Conservation (phyloP, 2,329 filamentous ascomycete genomes). For the Trichoderma atrobrunneum region DNA sequence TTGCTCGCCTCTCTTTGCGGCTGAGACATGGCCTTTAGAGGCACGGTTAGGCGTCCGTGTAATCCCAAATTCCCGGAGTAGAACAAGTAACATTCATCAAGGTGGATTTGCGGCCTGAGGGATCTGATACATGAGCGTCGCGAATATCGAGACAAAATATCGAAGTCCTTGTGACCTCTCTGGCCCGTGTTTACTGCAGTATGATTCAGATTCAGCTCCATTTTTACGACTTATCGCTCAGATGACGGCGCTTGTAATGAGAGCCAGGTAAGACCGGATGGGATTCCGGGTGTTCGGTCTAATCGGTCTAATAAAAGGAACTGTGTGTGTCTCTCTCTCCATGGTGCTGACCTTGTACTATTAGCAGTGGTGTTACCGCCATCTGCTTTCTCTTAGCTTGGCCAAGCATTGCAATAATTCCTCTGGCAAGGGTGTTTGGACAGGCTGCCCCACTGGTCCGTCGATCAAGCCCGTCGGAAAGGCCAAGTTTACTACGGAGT, state of each 20-base stretch:
- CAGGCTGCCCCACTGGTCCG: background rate
- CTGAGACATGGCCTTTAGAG: background rate
- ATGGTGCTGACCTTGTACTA: background rate
- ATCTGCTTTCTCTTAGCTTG: background rate
- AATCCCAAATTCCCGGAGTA: slow-evolving; percentile 5
- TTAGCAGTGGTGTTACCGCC: background rate
- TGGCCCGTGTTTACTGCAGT: background rate
- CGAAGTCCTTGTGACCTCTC: background rate
- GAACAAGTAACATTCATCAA: background rate
- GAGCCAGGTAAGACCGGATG: background rate
- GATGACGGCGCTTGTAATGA: background rate
- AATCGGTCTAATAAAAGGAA: background rate
- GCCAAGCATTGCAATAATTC: background rate
- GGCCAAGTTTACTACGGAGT: background rate
- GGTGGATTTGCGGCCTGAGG: background rate
- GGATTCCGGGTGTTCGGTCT: background rate
- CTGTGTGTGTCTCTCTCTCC: background rate
- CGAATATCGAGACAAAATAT: background rate
- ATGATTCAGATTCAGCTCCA: background rate
- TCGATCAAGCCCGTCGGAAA: background rate
- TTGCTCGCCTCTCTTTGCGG: background rate
- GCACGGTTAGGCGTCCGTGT: background rate
- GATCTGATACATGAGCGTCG: background rate
- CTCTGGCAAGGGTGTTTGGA: background rate
- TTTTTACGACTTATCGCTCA: background rate